A percentile compares a stretch with the other conserved stretches of the same genome.
Evolutionary conservation across 2,329 filamentous ascomycete species (phyloP).

Genomic region (Neonectria faginata): DNA sequence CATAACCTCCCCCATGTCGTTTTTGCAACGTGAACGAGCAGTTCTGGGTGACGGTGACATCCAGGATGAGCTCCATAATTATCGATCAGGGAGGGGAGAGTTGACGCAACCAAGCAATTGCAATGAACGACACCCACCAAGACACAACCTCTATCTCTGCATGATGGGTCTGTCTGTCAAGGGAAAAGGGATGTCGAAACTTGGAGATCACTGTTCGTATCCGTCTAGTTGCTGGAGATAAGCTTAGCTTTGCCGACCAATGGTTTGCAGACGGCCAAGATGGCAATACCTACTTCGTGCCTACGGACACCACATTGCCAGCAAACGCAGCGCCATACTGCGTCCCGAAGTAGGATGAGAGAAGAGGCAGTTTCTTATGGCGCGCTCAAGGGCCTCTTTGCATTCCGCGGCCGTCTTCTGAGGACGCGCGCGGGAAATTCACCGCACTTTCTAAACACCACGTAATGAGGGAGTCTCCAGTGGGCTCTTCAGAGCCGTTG

Average conservation of each 20-base stretch:
- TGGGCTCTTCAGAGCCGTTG: slow-evolving; percentile 15
- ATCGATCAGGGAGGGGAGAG: slow-evolving; percentile 13
- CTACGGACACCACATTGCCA: background rate
- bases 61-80: slow-evolving; percentile 9
- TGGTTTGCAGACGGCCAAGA: background rate
- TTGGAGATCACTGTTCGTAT: background rate
- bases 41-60: slow-evolving; percentile 11
- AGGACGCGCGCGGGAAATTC: background rate
- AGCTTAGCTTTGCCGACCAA: background rate
- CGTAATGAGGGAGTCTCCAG: slow-evolving; percentile 3
- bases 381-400: background rate
- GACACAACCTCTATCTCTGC: background rate
- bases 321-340: background rate
- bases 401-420: background rate
- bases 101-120: background rate
- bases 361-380: background rate
- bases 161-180: background rate
- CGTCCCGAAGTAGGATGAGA: background rate
- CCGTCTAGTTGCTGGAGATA: background rate
- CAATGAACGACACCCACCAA: background rate
- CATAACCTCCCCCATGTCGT: background rate
- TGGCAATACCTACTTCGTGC: background rate
- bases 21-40: background rate
- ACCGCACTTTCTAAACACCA: background rate
- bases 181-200: background rate